phyloP scores from a whole-genome alignment of 1,284 basidiomycete species.

The Mycosarcoma maydis region DNA sequence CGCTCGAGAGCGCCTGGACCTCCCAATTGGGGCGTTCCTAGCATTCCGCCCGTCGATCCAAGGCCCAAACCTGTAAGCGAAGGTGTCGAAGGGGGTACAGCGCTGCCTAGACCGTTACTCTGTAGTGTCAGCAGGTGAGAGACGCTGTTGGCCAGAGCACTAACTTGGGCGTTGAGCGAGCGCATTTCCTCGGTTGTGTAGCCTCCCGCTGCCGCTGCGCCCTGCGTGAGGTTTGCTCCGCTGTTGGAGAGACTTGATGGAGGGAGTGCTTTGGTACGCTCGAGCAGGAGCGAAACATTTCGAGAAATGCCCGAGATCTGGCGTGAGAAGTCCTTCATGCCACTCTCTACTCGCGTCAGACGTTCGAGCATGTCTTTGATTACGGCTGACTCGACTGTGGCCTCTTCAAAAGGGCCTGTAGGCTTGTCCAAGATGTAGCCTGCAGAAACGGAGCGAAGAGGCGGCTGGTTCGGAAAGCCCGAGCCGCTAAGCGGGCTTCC shows the following conservation, averaged over 20 bases:
- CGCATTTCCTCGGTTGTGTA: constrained; percentile 47
- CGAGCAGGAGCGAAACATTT: constrained; percentile 80
- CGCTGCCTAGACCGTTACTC: constrained; percentile 16
- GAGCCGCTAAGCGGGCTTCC: constrained; percentile 28
- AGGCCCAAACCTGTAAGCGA: constrained; percentile 38
- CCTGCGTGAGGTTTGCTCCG: constrained; percentile 4
- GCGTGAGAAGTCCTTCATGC: constrained; percentile 77
- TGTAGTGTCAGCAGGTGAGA: constrained; percentile 50
- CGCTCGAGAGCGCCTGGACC: constrained; percentile 26
- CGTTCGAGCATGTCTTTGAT: constrained; percentile 81
- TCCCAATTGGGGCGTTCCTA: constrained; percentile 39
- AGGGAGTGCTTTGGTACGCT: constrained; percentile 69
- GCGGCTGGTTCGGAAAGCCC: constrained; percentile 17
- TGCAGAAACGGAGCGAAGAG: constrained; percentile 28
- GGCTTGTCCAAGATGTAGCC: constrained; percentile 29
- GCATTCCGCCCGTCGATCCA: constrained; percentile 14
- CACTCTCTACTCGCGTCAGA: constrained; percentile 76
- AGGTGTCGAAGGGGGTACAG: background rate
- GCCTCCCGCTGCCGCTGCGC: constrained; percentile 1
- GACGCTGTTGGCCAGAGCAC: constrained; percentile 50
- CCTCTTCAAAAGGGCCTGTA: constrained; percentile 11
- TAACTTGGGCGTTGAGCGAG: constrained; percentile 52
- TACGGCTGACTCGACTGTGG: constrained; percentile 61
- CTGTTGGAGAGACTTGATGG: constrained; percentile 31
- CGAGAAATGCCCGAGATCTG: constrained; percentile 78